phyloP scores from a whole-genome alignment of 129 eudicot genomes.

The Calendula officinalis region DNA sequence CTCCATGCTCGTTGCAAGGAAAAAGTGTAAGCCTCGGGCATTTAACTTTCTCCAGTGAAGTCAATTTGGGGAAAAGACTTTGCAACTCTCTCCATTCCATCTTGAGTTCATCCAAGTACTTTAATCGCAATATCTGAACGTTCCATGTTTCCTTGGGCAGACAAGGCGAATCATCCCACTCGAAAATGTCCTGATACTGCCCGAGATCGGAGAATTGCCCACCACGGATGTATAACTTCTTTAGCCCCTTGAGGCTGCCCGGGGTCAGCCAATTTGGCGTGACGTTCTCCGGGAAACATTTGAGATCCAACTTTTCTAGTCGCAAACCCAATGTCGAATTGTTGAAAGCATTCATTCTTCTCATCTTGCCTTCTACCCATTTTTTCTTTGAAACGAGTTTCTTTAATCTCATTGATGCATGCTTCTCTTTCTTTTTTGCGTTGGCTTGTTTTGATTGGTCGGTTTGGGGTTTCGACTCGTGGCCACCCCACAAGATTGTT shows the following conservation, averaged over 20 bases:
- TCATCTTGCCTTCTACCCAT: slow-evolving; percentile 20
- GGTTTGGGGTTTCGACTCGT: not conserved
- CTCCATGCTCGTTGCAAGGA: slow-evolving; percentile 53
- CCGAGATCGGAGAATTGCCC: slow-evolving; percentile 42
- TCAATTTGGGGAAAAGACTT: slow-evolving; percentile 38
- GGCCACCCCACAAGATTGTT: slow-evolving; percentile 46
- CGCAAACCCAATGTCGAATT: slow-evolving; percentile 9
- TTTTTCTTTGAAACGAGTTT: not conserved
- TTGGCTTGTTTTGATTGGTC: not conserved
- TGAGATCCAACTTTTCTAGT: slow-evolving; percentile 47
- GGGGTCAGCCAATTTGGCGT: slow-evolving; percentile 44
- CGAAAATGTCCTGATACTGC: slow-evolving; percentile 15
- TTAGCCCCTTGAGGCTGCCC: slow-evolving; percentile 22
- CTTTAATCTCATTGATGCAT: not conserved
- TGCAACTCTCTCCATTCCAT: slow-evolving; percentile 52
- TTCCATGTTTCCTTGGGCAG: slow-evolving; percentile 25
- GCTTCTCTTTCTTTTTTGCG: not conserved
- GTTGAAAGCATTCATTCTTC: slow-evolving; percentile 21
- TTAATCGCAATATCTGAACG: slow-evolving; percentile 39
- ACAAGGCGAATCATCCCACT: not conserved
- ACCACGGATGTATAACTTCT: slow-evolving; percentile 56
- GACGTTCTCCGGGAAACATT: slow-evolving; percentile 31
- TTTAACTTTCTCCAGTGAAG: slow-evolving; percentile 38
- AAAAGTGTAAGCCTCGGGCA: slow-evolving; percentile 51
- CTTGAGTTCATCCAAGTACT: slow-evolving; percentile 44